Conservation (phyloP, 306 rosid species). For the Glycine tomentella region DNA sequence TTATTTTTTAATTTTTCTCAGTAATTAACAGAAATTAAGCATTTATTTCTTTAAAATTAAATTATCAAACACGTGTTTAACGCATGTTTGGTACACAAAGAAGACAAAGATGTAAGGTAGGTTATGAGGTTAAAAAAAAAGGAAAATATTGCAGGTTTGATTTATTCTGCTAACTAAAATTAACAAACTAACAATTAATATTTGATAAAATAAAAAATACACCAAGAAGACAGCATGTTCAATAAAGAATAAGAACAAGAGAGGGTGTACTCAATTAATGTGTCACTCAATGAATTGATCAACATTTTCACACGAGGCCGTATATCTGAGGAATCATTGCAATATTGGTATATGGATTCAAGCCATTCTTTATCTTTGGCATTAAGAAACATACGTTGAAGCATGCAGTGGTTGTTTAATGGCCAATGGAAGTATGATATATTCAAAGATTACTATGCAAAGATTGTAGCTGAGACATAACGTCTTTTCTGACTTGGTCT, state of each 20-base stretch:
- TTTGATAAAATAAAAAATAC: no score
- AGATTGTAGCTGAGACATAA: conserved; percentile 50
- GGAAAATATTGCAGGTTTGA: no score
- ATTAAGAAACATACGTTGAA: no score
- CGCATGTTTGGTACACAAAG: background rate
- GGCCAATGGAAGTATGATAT: background rate
- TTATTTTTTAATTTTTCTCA: background rate
- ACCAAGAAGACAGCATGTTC: background rate
- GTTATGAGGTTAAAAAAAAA: no score
- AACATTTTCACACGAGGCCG: conserved; percentile 1
- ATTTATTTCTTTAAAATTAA: background rate
- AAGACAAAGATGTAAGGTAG: no score
- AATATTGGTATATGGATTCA: background rate
- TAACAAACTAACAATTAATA: no score
- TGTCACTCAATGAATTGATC: background rate
- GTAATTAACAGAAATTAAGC: no score
- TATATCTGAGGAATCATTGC: background rate
- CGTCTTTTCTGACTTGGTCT: conserved; percentile 64
- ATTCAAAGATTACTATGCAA: conserved; percentile 70
- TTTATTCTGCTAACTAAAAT: no score
- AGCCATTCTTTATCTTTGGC: no score
- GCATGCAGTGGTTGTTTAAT: background rate
- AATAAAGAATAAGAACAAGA: background rate
- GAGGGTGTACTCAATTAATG: conserved; percentile 3
- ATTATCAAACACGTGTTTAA: background rate